These are phyloP conservation scores for Rosellinia necatrix DNA, from an alignment of 2,329 filamentous ascomycete species.

Conservation along the genomic window DNA sequence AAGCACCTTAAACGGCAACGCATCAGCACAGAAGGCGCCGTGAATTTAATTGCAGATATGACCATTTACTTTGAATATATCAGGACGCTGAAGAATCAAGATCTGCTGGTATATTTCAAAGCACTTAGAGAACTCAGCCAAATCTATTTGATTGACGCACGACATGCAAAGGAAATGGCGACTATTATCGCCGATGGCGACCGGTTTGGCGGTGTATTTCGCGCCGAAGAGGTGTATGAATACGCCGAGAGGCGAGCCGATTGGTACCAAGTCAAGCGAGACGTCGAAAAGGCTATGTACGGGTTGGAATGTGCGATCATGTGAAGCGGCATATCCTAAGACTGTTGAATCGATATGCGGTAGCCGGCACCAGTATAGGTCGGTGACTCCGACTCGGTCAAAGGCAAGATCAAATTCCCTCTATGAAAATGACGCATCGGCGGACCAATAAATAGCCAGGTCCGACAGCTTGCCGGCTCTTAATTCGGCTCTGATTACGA, in stretches of 20 bases:
- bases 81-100: slow-evolving; percentile 77
- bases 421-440: background rate
- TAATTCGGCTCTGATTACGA: no score
- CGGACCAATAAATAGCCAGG: no score
- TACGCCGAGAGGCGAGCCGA: slow-evolving; percentile 93
- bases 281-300: slow-evolving; percentile 97
- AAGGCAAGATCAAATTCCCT: background rate
- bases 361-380: no score
- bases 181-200: slow-evolving; percentile 91
- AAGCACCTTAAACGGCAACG: slow-evolving; percentile 98
- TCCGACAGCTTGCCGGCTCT: no score
- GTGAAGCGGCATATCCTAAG: slow-evolving; percentile 50
- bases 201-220: slow-evolving; percentile 88
- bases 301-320: slow-evolving; percentile 87
- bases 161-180: slow-evolving; percentile 91
- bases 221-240: slow-evolving; percentile 96
- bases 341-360: no score
- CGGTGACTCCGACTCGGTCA: background rate
- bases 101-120: slow-evolving; percentile 86
- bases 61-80: slow-evolving; percentile 91
- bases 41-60: slow-evolving; percentile 95
- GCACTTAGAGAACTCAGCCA: slow-evolving; percentile 91
- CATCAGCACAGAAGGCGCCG: slow-evolving; percentile 84
- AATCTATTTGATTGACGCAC: slow-evolving; percentile 88
- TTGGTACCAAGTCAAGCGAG: slow-evolving; percentile 87